phyloP scores from a whole-genome alignment of 2,329 filamentous ascomycete species.

The Exophiala sideris region DNA sequence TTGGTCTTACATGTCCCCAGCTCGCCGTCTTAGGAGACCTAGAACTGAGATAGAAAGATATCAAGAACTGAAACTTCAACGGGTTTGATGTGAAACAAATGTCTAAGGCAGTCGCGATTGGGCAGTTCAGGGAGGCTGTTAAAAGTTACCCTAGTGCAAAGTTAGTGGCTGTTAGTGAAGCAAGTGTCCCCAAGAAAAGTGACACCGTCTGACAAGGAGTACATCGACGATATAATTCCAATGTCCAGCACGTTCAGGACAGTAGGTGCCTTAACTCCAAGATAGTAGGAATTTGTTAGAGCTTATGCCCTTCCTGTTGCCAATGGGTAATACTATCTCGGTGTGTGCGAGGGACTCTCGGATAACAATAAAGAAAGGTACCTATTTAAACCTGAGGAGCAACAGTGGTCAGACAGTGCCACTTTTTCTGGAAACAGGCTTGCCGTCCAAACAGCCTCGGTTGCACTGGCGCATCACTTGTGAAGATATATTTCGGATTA shows the following conservation, averaged over 20 bases:
- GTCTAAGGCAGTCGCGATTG: neutral
- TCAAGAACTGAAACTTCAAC: neutral
- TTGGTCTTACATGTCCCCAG: too few relatives aligned
- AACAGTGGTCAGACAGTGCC: neutral
- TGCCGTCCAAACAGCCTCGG: constrained; percentile 6
- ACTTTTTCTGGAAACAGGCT: neutral
- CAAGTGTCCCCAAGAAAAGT: neutral
- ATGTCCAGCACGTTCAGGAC: too few relatives aligned
- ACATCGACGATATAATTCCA: too few relatives aligned
- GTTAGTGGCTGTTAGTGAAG: neutral
- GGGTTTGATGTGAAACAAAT: neutral
- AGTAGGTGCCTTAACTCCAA: too few relatives aligned
- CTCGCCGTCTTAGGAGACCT: too few relatives aligned
- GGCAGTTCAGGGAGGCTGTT: neutral
- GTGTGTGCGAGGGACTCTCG: too few relatives aligned
- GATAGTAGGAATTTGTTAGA: neutral
- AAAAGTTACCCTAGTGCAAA: neutral
- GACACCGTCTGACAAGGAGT: too few relatives aligned
- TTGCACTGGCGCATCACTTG: neutral
- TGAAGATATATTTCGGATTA: neutral
- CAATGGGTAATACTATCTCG: too few relatives aligned
- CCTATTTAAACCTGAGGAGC: too few relatives aligned
- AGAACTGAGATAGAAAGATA: neutral
- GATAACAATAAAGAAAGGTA: too few relatives aligned
- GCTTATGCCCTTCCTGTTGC: neutral